Evolutionary conservation across 1,139 yeast genomes (phyloP), one percentile per base, ranked within the genome.

Genomic region (Kurtzmaniella quercitrusa): DNA sequence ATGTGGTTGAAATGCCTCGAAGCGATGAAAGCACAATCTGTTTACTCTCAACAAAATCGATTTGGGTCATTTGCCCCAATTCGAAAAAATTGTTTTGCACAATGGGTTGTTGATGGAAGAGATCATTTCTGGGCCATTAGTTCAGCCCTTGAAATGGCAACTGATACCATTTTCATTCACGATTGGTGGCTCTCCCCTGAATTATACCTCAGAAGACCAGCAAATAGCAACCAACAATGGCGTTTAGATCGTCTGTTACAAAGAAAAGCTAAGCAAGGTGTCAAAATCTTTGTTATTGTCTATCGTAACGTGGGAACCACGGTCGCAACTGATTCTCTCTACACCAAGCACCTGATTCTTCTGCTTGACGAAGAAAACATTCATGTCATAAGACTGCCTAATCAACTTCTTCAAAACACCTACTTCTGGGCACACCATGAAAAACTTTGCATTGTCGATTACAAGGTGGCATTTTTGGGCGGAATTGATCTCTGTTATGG

Each of bases 131-230:
- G 98, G 98, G 95, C 97, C 1, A 82, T 91, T 4, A 87, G 96
- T 36, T 81, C 89, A 5, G 98, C 98, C 0, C 70, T 93, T 47
- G 91, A 85, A 52, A 83, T 88, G 88, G 98, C 99, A 1, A 83
- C 83, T 53, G 98, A 93, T 66, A 94, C 87, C 1, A 85, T 94
- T 36, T 94, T 84, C 59, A 88, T 94, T 42, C 98, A 93, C 59
- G 99, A 93, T 59, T 94, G 99, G 99, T 94, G 98, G 98, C 69
- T 94, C 26, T 80, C 94, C 9, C 99, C 99, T 0, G 98, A 94
- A 60, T 61, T 93, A 9, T 93, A 94, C 55, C 68, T 94, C 65
- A 78, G 98, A 49, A 74, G 99, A 42, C 98, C 98, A 0, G 93
- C 96, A 0, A 85, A 88, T 60, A 96, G 96, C 12, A 91, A 93